phyloP scores from a whole-genome alignment of 2,329 filamentous ascomycete species.

The Colletotrichum orbiculare region DNA sequence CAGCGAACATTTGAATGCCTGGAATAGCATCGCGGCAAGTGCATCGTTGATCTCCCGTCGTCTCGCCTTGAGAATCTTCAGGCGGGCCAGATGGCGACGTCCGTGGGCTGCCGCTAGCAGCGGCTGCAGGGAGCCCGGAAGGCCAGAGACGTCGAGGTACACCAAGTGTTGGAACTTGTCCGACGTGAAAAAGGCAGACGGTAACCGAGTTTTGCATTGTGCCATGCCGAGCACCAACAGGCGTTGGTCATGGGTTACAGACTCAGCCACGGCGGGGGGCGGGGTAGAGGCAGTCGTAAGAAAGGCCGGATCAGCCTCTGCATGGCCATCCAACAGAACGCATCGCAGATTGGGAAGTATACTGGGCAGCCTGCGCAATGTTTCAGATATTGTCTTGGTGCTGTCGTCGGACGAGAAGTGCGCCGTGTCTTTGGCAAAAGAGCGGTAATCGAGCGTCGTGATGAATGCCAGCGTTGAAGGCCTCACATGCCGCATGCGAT shows the following conservation, averaged over 20 bases:
- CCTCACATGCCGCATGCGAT: constrained; percentile 49
- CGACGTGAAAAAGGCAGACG: constrained; percentile 52
- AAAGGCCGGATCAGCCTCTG: constrained; percentile 55
- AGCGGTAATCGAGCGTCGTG: constrained; percentile 60
- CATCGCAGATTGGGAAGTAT: constrained; percentile 58
- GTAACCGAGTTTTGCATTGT: constrained; percentile 53
- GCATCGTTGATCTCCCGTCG: constrained; percentile 59
- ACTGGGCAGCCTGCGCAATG: constrained; percentile 50
- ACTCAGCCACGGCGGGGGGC: constrained; percentile 18
- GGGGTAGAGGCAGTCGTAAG: constrained; percentile 42
- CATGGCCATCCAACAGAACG: constrained; percentile 60
- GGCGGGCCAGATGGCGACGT: constrained; percentile 51
- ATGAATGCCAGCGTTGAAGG: constrained; percentile 55
- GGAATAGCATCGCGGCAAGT: constrained; percentile 48
- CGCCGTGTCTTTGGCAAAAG: constrained; percentile 52
- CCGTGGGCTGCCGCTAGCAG: constrained; percentile 48
- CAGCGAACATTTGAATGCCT: constrained; percentile 50
- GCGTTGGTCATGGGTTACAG: constrained; percentile 31
- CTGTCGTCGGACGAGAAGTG: constrained; percentile 54
- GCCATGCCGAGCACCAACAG: constrained; percentile 59
- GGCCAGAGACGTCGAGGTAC: constrained; percentile 64
- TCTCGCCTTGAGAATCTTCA: constrained; percentile 64
- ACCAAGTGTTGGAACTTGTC: constrained; percentile 53
- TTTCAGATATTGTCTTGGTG: constrained; percentile 50
- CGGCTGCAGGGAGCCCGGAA: constrained; percentile 57